These are phyloP conservation scores for Anaeromyces robustus DNA, from an alignment of 192 early-diverging fungal genomes.

Conservation along the genomic window DNA sequence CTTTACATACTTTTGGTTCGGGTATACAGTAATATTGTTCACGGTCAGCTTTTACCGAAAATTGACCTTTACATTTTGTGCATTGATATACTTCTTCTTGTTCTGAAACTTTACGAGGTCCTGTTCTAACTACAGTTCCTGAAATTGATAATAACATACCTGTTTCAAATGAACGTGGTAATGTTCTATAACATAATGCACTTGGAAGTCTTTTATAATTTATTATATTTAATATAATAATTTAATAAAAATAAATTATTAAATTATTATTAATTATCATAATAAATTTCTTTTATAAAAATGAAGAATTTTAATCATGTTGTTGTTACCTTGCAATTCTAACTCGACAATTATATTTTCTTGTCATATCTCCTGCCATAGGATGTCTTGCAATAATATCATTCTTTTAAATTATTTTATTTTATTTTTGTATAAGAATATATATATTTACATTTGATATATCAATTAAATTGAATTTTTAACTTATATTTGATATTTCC, in stretches of 20 bases:
- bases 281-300: too few species aligned
- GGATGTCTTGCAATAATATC: background rate
- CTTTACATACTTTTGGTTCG: conserved; percentile 32
- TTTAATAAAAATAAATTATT: too few species aligned
- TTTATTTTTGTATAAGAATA: too few species aligned
- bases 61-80: conserved; percentile 33
- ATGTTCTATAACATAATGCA: background rate
- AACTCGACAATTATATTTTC: background rate
- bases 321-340: background rate
- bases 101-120: conserved; percentile 53
- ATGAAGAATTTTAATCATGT: too few species aligned
- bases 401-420: background rate
- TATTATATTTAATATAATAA: background rate
- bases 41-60: conserved; percentile 35
- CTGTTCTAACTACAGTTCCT: conserved; percentile 20
- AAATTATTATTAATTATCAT: too few species aligned
- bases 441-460: background rate
- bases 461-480: background rate
- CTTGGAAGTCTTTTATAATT: background rate
- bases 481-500: background rate
- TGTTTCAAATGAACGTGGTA: background rate
- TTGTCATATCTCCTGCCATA: background rate
- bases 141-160: background rate
- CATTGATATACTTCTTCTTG: conserved; percentile 32
- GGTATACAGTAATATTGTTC: conserved; percentile 47